These are phyloP conservation scores for Lumnitzera littorea DNA, from an alignment of 345 rosid genomes.

Conservation along the genomic window DNA sequence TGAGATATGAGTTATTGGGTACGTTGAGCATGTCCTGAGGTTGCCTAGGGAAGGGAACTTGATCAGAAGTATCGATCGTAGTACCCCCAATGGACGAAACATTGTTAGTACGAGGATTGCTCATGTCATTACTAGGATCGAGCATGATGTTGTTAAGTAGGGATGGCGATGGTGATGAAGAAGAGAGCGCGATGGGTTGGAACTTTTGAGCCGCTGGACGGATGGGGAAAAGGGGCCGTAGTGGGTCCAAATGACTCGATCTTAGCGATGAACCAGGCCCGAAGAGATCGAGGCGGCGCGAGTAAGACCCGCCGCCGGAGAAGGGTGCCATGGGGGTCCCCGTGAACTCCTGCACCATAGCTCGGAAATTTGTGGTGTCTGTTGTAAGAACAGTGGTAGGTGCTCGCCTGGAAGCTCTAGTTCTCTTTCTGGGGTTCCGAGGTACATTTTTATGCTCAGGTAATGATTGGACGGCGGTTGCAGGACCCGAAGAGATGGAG, in stretches of 20 bases:
- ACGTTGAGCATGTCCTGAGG: too few species aligned
- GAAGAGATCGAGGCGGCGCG: constrained; percentile 64
- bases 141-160: constrained; percentile 8
- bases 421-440: constrained; percentile 72
- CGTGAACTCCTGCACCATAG: constrained; percentile 96
- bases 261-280: constrained; percentile 35
- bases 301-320: constrained; percentile 28
- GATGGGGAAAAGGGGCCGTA: constrained; percentile 37
- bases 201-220: constrained; percentile 46
- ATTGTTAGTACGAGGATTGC: not conserved
- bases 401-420: constrained; percentile 83
- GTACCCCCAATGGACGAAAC: not conserved
- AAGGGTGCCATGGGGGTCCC: constrained; percentile 83
- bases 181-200: constrained; percentile 26
- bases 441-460: constrained; percentile 15
- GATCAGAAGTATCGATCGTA: too few species aligned
- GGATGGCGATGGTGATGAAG: constrained; percentile 19
- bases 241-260: constrained; percentile 27
- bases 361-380: constrained; percentile 80
- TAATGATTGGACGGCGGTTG: constrained; percentile 3
- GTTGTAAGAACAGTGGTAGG: constrained; percentile 88
- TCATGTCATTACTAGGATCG: not conserved
- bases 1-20: too few species aligned
- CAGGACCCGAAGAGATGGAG: not conserved
- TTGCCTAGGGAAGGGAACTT: too few species aligned